A percentile compares a stretch with the other conserved stretches of the same genome.
Evolutionary conservation across 345 rosid species (phyloP).

Genomic region (Lepidium africanum): DNA sequence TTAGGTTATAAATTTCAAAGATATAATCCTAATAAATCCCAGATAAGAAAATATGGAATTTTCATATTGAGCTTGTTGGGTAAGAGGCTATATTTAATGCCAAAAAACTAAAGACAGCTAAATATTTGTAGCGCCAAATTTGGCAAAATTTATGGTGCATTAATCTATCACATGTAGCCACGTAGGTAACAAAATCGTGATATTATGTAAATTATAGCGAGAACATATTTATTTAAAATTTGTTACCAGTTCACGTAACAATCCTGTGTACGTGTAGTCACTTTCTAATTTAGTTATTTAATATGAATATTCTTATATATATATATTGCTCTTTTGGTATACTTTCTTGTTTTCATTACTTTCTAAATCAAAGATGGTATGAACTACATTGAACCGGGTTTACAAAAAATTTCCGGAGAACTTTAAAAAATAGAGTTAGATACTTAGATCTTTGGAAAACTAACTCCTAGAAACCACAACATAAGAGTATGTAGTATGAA

Average conservation of each 20-base stretch:
- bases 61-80: neutral
- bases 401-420: no score
- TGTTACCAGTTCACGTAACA: neutral
- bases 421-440: no score
- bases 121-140: neutral
- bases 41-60: neutral
- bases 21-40: neutral
- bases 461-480: no score
- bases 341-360: no score
- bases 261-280: neutral
- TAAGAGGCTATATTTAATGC: neutral
- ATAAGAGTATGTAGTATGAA: no score
- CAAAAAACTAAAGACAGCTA: no score
- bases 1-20: neutral
- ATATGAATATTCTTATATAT: neutral
- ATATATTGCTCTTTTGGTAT: no score
- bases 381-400: no score
- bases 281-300: neutral
- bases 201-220: neutral
- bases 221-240: neutral
- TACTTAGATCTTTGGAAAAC: no score
- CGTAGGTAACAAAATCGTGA: neutral
- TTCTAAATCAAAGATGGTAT: no score
- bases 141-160: neutral
- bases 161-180: neutral